Conservation (phyloP, 2,329 filamentous ascomycete species). For the Colletotrichum shisoi region DNA sequence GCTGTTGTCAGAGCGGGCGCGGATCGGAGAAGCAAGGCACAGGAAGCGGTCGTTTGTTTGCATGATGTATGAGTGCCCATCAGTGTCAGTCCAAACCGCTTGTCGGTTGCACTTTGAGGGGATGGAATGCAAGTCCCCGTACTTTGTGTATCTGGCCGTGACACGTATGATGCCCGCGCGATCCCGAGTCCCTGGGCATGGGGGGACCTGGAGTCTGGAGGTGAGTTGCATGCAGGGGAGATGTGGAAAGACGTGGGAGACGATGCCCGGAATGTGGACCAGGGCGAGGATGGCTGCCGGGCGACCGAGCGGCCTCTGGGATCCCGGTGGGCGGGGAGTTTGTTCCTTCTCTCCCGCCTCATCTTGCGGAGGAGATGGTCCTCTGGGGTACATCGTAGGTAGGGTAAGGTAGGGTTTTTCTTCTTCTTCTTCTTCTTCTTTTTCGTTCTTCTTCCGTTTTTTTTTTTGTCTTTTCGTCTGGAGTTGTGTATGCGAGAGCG, state of each 20-base stretch:
- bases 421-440: too few relatives aligned
- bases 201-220: neutral
- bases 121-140: neutral
- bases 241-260: neutral
- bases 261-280: neutral
- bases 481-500: neutral
- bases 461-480: neutral
- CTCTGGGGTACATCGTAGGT: too few relatives aligned
- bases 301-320: conserved; percentile 1
- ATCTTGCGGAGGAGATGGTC: neutral
- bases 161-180: neutral
- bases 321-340: neutral
- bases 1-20: neutral
- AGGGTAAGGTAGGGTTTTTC: neutral
- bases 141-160: neutral
- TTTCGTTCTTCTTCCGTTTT: too few relatives aligned
- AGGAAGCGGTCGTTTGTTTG: conserved; percentile 4
- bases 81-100: conserved; percentile 2
- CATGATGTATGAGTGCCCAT: neutral
- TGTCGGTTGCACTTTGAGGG: too few relatives aligned
- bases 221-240: neutral
- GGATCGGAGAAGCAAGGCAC: neutral
- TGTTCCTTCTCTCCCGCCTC: neutral
- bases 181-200: neutral
- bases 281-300: neutral